Percentiles rank a stretch among this genome's conserved stretches.
Evolutionary conservation across 306 rosid species (phyloP).

Genomic region (Cicer arietinum): DNA sequence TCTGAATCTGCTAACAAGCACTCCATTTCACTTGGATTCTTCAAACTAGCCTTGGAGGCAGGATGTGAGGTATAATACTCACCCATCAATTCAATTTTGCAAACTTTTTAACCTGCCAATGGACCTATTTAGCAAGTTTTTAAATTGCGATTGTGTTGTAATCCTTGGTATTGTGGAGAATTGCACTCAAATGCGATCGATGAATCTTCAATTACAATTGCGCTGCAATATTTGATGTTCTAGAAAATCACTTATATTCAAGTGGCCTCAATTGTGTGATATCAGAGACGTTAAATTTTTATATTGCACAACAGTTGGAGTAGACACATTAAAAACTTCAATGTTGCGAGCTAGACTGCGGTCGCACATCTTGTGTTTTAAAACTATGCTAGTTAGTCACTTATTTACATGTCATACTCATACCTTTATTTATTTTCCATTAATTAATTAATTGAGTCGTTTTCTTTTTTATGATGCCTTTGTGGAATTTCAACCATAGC

Average conservation of each 20-base stretch:
- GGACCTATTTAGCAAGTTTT: neutral
- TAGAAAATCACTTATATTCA: neutral
- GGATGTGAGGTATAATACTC: constrained; percentile 71
- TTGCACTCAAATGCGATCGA: neutral
- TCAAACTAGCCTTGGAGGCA: constrained; percentile 84
- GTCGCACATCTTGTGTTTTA: neutral
- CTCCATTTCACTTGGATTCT: constrained; percentile 82
- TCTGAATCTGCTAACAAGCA: constrained; percentile 82
- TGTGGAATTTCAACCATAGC: constrained; percentile 47
- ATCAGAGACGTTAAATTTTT: neutral
- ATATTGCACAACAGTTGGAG: neutral
- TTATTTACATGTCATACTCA: neutral
- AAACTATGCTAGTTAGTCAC: neutral
- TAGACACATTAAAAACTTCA: neutral
- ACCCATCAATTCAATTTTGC: neutral
- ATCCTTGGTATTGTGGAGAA: neutral
- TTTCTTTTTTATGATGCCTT: constrained; percentile 12
- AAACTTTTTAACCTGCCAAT: neutral
- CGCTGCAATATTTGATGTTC: neutral
- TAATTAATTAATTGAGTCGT: constrained; percentile 7
- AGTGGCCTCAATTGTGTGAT: neutral
- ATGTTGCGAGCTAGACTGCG: neutral
- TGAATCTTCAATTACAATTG: neutral
- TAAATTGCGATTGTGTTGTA: neutral
- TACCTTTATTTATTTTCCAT: neutral